Base-by-base conservation (phyloP, 129 eudicot species). In the Chrysanthemum seticuspe region DNA sequence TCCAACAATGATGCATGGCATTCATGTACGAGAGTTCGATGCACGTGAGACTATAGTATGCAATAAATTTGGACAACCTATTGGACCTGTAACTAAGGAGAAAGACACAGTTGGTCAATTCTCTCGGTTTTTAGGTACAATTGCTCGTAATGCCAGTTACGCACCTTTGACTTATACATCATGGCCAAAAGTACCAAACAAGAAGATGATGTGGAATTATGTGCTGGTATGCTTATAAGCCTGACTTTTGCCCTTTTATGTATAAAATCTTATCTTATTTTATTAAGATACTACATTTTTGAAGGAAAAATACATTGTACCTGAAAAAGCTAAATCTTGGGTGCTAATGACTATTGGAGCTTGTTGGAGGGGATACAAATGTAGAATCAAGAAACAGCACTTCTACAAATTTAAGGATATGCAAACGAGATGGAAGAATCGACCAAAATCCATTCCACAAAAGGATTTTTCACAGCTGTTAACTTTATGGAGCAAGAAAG, bases 1-100 rank as follows among this genome's bases (percentile, higher is more conserved):
- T 29, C 71, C 55, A 15, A 66, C 71, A 67, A 67, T 67, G 57
- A 18, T 67, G 71, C 71, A 67, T 67, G 71, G 10, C 10, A 6
- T 67, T 13, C 71, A 67, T 3, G 40, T 48, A 14, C 51, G 71
- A 9, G 23, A 47, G 2, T 3, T 12, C 0, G 13, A 48, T 49
- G 72, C 15, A 21, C 58, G 72, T 21, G 45, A 67, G 72, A 25
- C 13, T n/a, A 67, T 67, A 10, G 15, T 67, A 67, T 49, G 72
- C 72, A 49, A 67, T 48, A 8, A 19, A 21, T 49, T 10, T 49
- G 58, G 58, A 48, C 59, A 67, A 44, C 72, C 59, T 10, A 49
- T 67, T 67, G 72, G 59, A 67, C 72, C 72, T 14, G 18, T 7
- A 19, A 57, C 62, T 6, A 18, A 57, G 72, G 72, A 67, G 59